Conservation (phyloP, 768 basidiomycete genomes). For the Lactarius deliciosus region DNA sequence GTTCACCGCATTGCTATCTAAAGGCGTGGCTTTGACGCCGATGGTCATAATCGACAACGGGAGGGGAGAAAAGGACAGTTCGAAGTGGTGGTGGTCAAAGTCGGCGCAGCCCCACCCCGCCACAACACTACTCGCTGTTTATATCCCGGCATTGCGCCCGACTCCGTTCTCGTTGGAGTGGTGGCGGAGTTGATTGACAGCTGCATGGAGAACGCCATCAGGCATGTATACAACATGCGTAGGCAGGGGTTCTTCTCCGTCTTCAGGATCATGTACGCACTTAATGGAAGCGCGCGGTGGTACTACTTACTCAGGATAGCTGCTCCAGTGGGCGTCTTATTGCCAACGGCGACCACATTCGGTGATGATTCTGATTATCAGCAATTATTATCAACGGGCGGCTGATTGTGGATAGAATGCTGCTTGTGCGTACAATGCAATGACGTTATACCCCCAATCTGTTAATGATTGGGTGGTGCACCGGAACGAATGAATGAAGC, state of each 20-base stretch:
- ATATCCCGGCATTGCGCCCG: constrained; percentile 3
- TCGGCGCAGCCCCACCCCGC: background rate
- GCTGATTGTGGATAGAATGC: background rate
- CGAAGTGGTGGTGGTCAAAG: background rate
- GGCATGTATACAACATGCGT: background rate
- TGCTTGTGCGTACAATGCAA: background rate
- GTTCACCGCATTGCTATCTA: constrained; percentile 8
- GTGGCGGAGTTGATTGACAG: constrained; percentile 2
- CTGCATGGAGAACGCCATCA: no score
- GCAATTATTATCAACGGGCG: background rate
- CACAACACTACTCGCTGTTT: no score
- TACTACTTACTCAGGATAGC: background rate
- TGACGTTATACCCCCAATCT: no score
- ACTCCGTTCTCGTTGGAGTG: background rate
- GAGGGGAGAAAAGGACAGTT: no score
- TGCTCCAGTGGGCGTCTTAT: background rate
- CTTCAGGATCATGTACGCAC: background rate
- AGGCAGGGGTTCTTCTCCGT: background rate
- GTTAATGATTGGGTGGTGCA: no score
- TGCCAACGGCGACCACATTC: background rate
- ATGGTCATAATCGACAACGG: constrained; percentile 1
- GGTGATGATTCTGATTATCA: background rate
- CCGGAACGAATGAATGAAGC: background rate
- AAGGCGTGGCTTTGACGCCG: background rate
- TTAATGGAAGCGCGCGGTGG: background rate